phyloP scores from a whole-genome alignment of 805 yeast species.

The Wickerhamomyces pijperi region DNA sequence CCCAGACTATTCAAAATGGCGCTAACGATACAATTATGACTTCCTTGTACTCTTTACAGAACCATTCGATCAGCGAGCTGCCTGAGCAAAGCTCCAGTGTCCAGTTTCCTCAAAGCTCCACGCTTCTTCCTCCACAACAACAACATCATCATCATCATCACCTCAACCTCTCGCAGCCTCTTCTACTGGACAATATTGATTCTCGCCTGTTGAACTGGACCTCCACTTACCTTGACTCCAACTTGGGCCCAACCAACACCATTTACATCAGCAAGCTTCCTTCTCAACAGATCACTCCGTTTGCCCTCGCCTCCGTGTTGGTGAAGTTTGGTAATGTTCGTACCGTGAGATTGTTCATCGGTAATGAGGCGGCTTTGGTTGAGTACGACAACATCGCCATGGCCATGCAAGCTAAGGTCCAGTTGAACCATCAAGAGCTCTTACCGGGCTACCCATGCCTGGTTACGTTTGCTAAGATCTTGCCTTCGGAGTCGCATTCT shows the following conservation, averaged over 20 bases:
- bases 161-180: conserved; percentile 16
- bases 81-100: conserved; percentile 2
- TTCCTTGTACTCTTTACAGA: conserved; percentile 2
- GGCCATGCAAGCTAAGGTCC: conserved; percentile 72
- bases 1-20: conserved; percentile 27
- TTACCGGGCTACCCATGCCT: conserved; percentile 67
- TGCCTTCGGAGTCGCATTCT: conserved; percentile 19
- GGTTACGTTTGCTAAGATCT: conserved; percentile 76
- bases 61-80: conserved; percentile 5
- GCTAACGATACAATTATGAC: conserved; percentile 3
- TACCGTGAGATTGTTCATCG: conserved; percentile 49
- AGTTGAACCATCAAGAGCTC: conserved; percentile 72
- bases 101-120: not conserved
- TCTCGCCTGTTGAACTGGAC: conserved; percentile 48
- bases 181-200: conserved; percentile 46
- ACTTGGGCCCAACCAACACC: conserved; percentile 66
- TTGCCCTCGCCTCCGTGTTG: conserved; percentile 50
- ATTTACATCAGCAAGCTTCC: conserved; percentile 78
- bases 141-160: conserved; percentile 2
- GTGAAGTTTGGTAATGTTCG: conserved; percentile 50
- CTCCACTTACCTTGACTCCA: conserved; percentile 61
- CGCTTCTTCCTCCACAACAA: not conserved
- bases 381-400: conserved; percentile 63
- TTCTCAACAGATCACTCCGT: conserved; percentile 32
- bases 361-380: conserved; percentile 44